Evolutionary conservation across 2,329 filamentous ascomycete species (phyloP).

Genomic region (Cryoendolithus antarcticus): DNA sequence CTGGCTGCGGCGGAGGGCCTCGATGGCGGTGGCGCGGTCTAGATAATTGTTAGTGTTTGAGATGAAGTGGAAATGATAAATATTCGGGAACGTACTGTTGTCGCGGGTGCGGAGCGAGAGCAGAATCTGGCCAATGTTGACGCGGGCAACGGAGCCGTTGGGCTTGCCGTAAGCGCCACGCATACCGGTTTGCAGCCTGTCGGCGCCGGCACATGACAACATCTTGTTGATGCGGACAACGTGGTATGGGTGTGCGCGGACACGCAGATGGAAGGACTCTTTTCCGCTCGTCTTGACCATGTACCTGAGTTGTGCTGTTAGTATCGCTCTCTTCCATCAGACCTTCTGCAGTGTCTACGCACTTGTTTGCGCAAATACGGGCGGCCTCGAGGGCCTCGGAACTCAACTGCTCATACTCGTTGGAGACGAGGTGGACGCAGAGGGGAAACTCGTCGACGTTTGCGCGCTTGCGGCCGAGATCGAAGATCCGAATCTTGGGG

Average conservation of each 20-base stretch:
- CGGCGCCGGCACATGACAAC: slow-evolving; percentile 99
- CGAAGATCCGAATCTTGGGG: slow-evolving; percentile 83
- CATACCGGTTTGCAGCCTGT: slow-evolving; percentile 99
- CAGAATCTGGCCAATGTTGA: slow-evolving; percentile 99
- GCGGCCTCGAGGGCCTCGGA: slow-evolving; percentile 99
- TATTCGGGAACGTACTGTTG: slow-evolving; percentile 47
- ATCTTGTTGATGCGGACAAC: slow-evolving; percentile 99
- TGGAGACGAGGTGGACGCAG: slow-evolving; percentile 98
- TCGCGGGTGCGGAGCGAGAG: slow-evolving; percentile 96
- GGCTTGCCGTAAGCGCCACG: slow-evolving; percentile 99
- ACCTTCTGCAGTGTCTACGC: slow-evolving; percentile 18
- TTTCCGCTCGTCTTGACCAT: slow-evolving; percentile 58
- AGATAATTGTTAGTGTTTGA: slow-evolving; percentile 10
- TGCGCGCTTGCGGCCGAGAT: slow-evolving; percentile 62
- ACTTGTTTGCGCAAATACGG: slow-evolving; percentile 99
- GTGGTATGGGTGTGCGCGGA: slow-evolving; percentile 95
- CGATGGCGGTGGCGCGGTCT: slow-evolving; percentile 87
- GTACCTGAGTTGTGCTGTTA: slow-evolving; percentile 36
- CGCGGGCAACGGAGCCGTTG: slow-evolving; percentile 96
- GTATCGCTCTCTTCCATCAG: slow-evolving; percentile 2
- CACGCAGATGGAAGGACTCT: slow-evolving; percentile 59
- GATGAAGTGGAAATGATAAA: background rate
- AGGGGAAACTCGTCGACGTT: slow-evolving; percentile 99
- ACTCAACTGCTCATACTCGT: slow-evolving; percentile 99
- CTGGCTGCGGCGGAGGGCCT: slow-evolving; percentile 97